A percentile compares a stretch with the other conserved stretches of the same genome.
phyloP scores from a whole-genome alignment of 441 rosid genomes.

The Erodium moschatum region DNA sequence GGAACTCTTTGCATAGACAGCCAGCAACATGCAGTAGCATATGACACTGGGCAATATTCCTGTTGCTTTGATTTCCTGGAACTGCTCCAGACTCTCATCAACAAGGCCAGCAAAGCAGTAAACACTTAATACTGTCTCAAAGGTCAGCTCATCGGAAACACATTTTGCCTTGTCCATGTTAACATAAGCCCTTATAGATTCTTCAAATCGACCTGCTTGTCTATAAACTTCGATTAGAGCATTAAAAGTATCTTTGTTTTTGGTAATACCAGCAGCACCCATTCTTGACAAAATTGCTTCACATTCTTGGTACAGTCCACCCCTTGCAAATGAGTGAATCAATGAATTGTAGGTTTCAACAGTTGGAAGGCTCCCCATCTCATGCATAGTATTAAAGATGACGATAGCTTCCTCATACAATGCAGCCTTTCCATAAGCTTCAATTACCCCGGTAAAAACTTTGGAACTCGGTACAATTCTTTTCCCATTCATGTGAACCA shows the following conservation, averaged over 20 bases:
- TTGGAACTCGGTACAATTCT: slow-evolving; percentile 71
- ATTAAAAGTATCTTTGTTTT: slow-evolving; percentile 64
- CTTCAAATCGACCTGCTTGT: slow-evolving; percentile 89
- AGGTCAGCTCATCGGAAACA: slow-evolving; percentile 75
- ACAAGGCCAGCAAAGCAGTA: slow-evolving; percentile 77
- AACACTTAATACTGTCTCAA: slow-evolving; percentile 81
- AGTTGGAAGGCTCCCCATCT: slow-evolving; percentile 67
- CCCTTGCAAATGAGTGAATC: slow-evolving; percentile 69
- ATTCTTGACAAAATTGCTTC: slow-evolving; percentile 53
- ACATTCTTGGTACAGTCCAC: slow-evolving; percentile 72
- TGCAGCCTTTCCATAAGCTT: slow-evolving; percentile 88
- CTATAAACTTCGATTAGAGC: slow-evolving; percentile 80
- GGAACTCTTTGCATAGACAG: slow-evolving; percentile 72
- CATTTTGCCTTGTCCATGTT: slow-evolving; percentile 82
- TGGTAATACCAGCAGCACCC: slow-evolving; percentile 52
- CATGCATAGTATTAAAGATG: slow-evolving; percentile 78
- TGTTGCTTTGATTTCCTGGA: slow-evolving; percentile 70
- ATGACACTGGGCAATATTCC: slow-evolving; percentile 77
- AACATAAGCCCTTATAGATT: slow-evolving; percentile 73
- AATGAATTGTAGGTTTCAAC: slow-evolving; percentile 73
- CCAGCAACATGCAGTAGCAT: slow-evolving; percentile 89
- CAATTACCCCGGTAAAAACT: slow-evolving; percentile 73
- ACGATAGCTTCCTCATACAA: slow-evolving; percentile 84
- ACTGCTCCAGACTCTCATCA: slow-evolving; percentile 90
- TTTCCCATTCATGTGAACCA: slow-evolving; percentile 66